Base-by-base conservation (phyloP, 441 rosid genomes). In the Corymbia calophylla region DNA sequence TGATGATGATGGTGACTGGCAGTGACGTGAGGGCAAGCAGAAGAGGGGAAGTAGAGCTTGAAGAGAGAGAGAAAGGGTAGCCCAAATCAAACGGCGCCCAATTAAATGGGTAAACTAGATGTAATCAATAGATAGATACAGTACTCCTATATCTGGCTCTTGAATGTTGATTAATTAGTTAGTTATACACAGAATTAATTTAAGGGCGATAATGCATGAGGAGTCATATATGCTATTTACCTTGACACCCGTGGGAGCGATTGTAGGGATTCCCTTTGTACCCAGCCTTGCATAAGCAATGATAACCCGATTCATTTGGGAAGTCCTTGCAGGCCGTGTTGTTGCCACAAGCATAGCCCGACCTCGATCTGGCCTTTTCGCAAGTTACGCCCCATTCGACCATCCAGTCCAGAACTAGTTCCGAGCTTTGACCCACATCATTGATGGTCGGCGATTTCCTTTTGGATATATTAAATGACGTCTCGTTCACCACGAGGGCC, bases 321-420 rank as follows among this genome's bases (percentile, higher is more conserved):
- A 62, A 29, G 68, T 62, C 0, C 32, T 12, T 6, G 3, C 68
- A 62, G 29, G 2, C 32, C 7, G 32, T 8, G 32, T 62, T 62
- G 68, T 6, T 13, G 13, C 18, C 32, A 7, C 32, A 0, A 2
- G 32, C 68, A 62, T 13, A 29, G 32, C 32, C 29, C 68, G 68
- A 13, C 32, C 6, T 29, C 17, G 5, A 9, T 14, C 1, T 13
- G 68, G 68, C 18, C 9, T 1, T 0, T 13, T 1, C 1, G 68
- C 68, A 62, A 29, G 32, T 29, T 32, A 62, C 0, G 68, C 29
- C 32, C 68, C 2, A 0, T 13, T 1, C 4, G 31, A 27, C 66
- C 66, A 12, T 60, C 66, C 31, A 27, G 31, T 60, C 66, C 31
- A 60, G 16, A 27, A 27, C 31, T 5, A 27, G 68, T 31, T n/a